These are phyloP conservation scores for Oryza officinalis DNA, from an alignment of 176 grass and related monocot species.

Conservation along the genomic window DNA sequence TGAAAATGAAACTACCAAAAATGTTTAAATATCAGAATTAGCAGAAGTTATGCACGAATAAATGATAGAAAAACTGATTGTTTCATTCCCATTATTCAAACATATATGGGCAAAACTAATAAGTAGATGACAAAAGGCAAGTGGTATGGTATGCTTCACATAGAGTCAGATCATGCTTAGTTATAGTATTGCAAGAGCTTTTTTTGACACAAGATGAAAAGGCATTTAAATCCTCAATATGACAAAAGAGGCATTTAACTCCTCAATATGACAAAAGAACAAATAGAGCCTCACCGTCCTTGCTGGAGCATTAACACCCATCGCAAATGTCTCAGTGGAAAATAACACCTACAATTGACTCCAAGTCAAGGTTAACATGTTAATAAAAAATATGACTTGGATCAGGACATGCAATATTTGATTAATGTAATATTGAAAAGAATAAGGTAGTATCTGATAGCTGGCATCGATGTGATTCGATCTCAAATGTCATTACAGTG, in stretches of 20 bases:
- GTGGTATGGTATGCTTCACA: neutral
- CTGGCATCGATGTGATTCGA: constrained; percentile 12
- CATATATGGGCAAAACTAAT: constrained; percentile 2
- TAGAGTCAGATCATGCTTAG: neutral
- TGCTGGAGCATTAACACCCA: constrained; percentile 98
- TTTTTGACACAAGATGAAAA: constrained; percentile 15
- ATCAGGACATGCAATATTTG: constrained; percentile 23
- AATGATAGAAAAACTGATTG: neutral
- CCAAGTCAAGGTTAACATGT: constrained; percentile 11
- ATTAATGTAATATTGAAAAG: neutral
- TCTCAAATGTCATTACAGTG: neutral
- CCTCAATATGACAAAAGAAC: constrained; percentile 14
- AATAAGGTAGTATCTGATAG: neutral
- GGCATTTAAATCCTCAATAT: constrained; percentile 13
- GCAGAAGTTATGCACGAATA: neutral
- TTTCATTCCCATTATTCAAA: constrained; percentile 19
- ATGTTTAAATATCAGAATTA: neutral
- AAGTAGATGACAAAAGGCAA: neutral
- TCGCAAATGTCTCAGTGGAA: constrained; percentile 98
- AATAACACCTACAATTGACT: constrained; percentile 78
- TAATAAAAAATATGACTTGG: constrained; percentile 10
- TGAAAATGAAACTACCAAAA: neutral
- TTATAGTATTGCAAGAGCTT: neutral
- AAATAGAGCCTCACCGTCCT: constrained; percentile 67
- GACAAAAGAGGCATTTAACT: constrained; percentile 14